Base-by-base conservation (phyloP, 805 yeast species). In the Kuraishia hungarica region DNA sequence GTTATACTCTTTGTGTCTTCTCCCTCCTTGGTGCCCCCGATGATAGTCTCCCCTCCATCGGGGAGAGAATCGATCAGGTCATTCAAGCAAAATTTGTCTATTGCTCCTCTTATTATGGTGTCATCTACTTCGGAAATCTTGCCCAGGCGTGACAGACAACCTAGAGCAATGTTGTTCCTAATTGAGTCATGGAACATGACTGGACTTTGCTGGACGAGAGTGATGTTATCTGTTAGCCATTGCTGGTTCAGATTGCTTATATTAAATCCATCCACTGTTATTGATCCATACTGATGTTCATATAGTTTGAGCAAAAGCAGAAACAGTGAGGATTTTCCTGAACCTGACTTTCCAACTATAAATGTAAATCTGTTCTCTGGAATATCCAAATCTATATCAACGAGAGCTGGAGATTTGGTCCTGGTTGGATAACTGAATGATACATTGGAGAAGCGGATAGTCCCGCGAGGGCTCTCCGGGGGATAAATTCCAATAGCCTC, bases 241-340 rank as follows among this genome's bases (percentile, higher is more conserved):
- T 64, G 61, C 0, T 64, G 63, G 52, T 78, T 71, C 2, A 89
- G 60, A 0, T 64, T 58, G 0, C 67, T 59, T 1, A 87, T 64
- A 48, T 78, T 70, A 51, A 69, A 63, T 0, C 81, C 86, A 65
- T 83, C 91, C 13, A 92, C 67, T 2, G 64, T 64, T 1, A 94
- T 78, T 1, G 62, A 55, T 0, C 99, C 99, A 0, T 65, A 55
- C 3, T 68, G 60, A 0, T 75, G 70, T 0, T 66, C 58, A 61
- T 92, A 90, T 23, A 89, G 76, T 26, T 79, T 79, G 54, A 87
- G 65, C 0, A 94, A 61, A 1, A 94, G 66, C 43, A 78, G 78
- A 0, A 86, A 79, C 1, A 94, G 58, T 0, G 98, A 87, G 0
- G 98, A 93, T 67, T 94, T 94, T 0, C 99, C 99, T 0, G 92